Conservation (phyloP, 441 rosid species). For the Eruca vesicaria region DNA sequence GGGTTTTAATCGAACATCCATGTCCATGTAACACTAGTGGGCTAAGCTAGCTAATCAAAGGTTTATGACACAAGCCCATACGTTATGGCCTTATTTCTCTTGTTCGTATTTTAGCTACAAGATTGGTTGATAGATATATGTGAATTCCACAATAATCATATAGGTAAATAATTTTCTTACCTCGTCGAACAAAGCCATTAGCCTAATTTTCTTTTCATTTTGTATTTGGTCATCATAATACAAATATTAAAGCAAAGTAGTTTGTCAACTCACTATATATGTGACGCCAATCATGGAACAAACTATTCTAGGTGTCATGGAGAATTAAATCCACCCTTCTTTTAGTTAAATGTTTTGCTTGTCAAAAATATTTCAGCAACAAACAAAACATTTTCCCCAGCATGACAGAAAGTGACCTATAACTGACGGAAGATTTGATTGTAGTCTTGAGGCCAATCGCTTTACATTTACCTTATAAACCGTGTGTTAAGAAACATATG, state of each 20-base stretch:
- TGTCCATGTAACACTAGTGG: neutral
- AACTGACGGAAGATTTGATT: neutral
- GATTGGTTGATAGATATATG: neutral
- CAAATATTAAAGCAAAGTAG: slow-evolving; percentile 10
- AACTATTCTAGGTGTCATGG: slow-evolving; percentile 10
- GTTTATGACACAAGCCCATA: neutral
- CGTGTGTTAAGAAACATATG: too few relatives aligned
- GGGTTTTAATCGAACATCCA: neutral
- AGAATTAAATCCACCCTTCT: slow-evolving; percentile 17
- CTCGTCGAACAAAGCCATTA: neutral
- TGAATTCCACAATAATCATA: neutral
- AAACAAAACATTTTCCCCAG: neutral
- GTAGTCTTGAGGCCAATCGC: neutral
- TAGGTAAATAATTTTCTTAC: neutral
- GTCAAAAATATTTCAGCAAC: neutral
- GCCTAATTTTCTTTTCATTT: neutral
- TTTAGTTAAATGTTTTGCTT: slow-evolving; percentile 1
- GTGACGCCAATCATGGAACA: slow-evolving; percentile 29
- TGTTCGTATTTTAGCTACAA: neutral
- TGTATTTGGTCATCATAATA: neutral
- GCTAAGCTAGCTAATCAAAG: neutral
- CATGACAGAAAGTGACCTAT: neutral
- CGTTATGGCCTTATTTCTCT: neutral
- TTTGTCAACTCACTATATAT: neutral
- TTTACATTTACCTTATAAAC: too few relatives aligned